Base-by-base conservation (phyloP, 345 rosid species). In the Populus ilicifolia region DNA sequence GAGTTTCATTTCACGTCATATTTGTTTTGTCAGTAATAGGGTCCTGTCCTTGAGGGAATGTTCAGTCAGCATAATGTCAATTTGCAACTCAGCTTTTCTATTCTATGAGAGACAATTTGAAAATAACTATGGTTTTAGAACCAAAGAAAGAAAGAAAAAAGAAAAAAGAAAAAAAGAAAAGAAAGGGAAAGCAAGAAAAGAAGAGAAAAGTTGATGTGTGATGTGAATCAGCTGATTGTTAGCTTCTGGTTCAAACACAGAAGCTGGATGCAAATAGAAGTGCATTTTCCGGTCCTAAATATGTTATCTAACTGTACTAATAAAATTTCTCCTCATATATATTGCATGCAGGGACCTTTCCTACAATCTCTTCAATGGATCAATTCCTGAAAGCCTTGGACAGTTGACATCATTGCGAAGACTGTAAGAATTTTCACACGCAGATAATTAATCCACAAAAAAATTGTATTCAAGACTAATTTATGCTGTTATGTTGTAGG, bases 331-430 rank as follows among this genome's bases (percentile, higher is more conserved):
- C 43, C 63, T 62, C 18, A 18, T 50, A 38, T 67, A 5, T 67
- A 9, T 48, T 71, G 41, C n/a, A 6, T 73, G 61, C 89, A 96
- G 99, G 85, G 99, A 96, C 79, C 91, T 96, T 63, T 94, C 99
- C n/a, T 91, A 88, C 85, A 96, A 96, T 82, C 84, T 80, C 71
- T 88, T 96, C 76, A 89, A 87, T 77, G 99, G 94, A 78, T 88
- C 98, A 36, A 92, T 96, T 82, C 97, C 99, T 71, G 96, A 89
- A 83, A 86, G 91, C 86, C 86, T 94, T 71, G 99, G 98, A 67
- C 90, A 90, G 80, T 76, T 94, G 85, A 87, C 90, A 63, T 87
- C 90, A 30, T 80, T 96, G 63, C 89, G 79, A 50, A 91, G 87
- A 88, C 87, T 96, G 99, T 96, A 90, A 86, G 97, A 77, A 44